Conservation (phyloP, 805 yeast species). For the Starmerella kuoi region DNA sequence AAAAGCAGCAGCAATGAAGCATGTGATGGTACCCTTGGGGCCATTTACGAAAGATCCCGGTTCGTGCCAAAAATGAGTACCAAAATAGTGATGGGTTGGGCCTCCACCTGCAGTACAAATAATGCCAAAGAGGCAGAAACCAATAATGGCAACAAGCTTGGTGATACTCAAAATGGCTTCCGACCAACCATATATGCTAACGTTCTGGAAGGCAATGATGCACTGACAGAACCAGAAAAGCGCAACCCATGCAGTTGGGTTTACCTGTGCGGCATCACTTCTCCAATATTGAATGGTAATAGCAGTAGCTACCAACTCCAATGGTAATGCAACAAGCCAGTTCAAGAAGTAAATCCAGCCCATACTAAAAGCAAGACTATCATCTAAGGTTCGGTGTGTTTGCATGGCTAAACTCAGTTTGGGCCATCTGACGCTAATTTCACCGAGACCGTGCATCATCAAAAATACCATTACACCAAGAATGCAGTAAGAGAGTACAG, state of each 20-base stretch:
- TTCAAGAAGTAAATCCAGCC: slow-evolving; percentile 62
- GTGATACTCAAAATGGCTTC: slow-evolving; percentile 48
- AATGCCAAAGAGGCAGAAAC: slow-evolving; percentile 51
- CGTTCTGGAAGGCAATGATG: slow-evolving; percentile 44
- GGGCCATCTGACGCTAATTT: slow-evolving; percentile 55
- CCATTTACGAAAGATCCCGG: slow-evolving; percentile 54
- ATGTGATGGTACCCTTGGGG: slow-evolving; percentile 53
- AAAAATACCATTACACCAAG: slow-evolving; percentile 54
- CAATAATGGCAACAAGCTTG: slow-evolving; percentile 48
- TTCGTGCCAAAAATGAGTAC: slow-evolving; percentile 47
- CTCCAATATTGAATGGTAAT: slow-evolving; percentile 46
- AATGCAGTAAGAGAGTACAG: slow-evolving; percentile 44
- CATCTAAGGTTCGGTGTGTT: slow-evolving; percentile 51
- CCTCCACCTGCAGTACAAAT: slow-evolving; percentile 46
- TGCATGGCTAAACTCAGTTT: slow-evolving; percentile 51
- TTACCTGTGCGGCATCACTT: slow-evolving; percentile 29
- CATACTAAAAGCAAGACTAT: slow-evolving; percentile 58
- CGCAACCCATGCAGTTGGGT: slow-evolving; percentile 47
- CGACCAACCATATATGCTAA: slow-evolving; percentile 52
- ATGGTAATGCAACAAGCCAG: slow-evolving; percentile 52
- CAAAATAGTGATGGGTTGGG: slow-evolving; percentile 43
- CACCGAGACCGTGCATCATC: slow-evolving; percentile 56
- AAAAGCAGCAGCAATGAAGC: slow-evolving; percentile 60
- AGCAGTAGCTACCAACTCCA: slow-evolving; percentile 55
- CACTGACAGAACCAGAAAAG: slow-evolving; percentile 42